These are phyloP conservation scores for Picea abies DNA, from an alignment of 83 land plant species.

Conservation along the genomic window DNA sequence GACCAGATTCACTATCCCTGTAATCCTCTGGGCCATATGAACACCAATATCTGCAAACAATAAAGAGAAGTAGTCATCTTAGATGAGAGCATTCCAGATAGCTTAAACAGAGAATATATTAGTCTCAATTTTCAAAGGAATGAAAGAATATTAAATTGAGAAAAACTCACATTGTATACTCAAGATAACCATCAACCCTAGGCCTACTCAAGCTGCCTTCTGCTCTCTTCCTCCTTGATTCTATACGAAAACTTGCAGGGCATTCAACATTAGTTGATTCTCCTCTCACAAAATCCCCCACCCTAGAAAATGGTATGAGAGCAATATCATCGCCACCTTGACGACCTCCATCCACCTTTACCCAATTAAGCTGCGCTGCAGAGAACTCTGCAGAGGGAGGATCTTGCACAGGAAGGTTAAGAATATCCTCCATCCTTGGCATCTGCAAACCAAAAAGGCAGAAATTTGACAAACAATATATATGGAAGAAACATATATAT, in stretches of 20 bases:
- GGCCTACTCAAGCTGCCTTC: conserved; percentile 42
- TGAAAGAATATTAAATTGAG: background rate
- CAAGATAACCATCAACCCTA: conserved; percentile 76
- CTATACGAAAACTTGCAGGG: conserved; percentile 47
- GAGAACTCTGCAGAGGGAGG: conserved; percentile 53
- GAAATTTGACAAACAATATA: no score
- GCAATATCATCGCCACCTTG: conserved; percentile 50
- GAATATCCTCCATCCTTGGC: conserved; percentile 80
- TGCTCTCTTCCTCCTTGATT: conserved; percentile 40
- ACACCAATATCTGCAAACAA: conserved; percentile 55
- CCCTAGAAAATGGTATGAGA: conserved; percentile 44
- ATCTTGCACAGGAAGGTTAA: conserved; percentile 73
- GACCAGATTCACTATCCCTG: conserved; percentile 26
- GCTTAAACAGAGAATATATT: background rate
- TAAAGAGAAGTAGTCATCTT: background rate
- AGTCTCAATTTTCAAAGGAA: background rate
- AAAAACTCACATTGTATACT: conserved; percentile 35
- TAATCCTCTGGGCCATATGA: conserved; percentile 62
- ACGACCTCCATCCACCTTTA: conserved; percentile 45
- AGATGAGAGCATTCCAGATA: background rate
- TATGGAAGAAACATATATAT: no score
- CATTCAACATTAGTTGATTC: conserved; percentile 46
- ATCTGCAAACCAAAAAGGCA: conserved; percentile 12
- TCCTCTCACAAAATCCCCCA: conserved; percentile 47
- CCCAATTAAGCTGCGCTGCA: conserved; percentile 43